Evolutionary conservation across 768 basidiomycete genomes (phyloP), one percentile per base, ranked within the genome.

Genomic region (Boletus reticuloceps): DNA sequence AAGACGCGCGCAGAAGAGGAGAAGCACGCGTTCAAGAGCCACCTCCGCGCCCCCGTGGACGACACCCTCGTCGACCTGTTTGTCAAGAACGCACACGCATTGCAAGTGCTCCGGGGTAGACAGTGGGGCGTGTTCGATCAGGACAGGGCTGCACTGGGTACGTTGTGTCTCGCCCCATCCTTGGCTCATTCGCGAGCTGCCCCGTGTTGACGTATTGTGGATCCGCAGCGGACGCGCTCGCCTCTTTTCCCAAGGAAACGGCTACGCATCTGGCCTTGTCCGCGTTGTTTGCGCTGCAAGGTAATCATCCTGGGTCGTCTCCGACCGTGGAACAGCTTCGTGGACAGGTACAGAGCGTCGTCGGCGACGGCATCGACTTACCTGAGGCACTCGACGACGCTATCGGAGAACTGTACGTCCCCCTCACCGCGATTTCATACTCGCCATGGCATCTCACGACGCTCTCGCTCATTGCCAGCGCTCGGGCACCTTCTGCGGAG

Each of bases 401-500:
- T 43, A 74, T 89, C 16, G 90, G 88, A 42, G 94, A 96, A 69
- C 73, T 91, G 94, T 95, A 71, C 55, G 89, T 6, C 2, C 9
- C 45, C 11, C 56, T 55, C 34, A 42, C 31, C 36, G 45, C 22
- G 14, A 47, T n/a, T 42, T 16, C 5, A 16, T 16, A 37, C 14
- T 12, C 13, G 8, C 40, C 8, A 16, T 9, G 29, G n/a, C 22
- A 46, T 60, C 58, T 53, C 48, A 54, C 16, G 10, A 12, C 11
- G 16, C 5, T 13, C 4, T 11, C 7, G 5, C n/a, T 29, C 3
- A 1, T 9, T 12, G 19, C 16, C 19, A 94, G 93, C 52, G 85
- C 78, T 12, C 88, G 94, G 2, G 79, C 92, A 9, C 91, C 89
- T 3, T 85, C 81, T 0, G 86, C 91, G 4, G 93, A 96, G 64